These are phyloP conservation scores for Pyrrhoderma lamaoense DNA, from an alignment of 1,284 basidiomycete species.

Conservation along the genomic window DNA sequence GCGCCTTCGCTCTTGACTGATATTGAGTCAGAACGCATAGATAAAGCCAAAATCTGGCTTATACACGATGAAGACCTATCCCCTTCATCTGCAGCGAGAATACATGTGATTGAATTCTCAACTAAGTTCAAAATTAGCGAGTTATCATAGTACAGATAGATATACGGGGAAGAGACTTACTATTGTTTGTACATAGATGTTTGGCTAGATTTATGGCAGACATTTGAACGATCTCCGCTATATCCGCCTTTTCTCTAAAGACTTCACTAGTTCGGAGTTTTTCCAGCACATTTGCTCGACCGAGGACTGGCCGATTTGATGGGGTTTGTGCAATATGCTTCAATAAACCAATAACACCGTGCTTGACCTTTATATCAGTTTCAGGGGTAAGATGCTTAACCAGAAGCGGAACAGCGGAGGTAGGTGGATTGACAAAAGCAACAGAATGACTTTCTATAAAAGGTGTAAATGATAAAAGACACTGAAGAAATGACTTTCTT, in stretches of 20 bases:
- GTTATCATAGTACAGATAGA: constrained; percentile 4
- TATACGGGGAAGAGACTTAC: constrained; percentile 39
- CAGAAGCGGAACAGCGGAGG: constrained; percentile 40
- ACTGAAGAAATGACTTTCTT: constrained; percentile 21
- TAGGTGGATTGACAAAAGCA: constrained; percentile 46
- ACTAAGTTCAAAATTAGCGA: constrained; percentile 35
- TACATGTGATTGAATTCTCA: constrained; percentile 53
- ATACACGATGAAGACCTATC: constrained; percentile 40
- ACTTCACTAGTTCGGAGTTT: constrained; percentile 58
- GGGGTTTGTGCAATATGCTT: constrained; percentile 78
- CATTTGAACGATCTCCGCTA: constrained; percentile 81
- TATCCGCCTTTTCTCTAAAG: constrained; percentile 66
- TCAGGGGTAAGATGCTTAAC: constrained; percentile 31
- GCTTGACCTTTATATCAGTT: constrained; percentile 74
- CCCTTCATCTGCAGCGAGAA: constrained; percentile 35
- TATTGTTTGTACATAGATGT: constrained; percentile 72
- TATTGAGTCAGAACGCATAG: constrained; percentile 73
- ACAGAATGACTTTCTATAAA: constrained; percentile 55
- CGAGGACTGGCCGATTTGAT: constrained; percentile 53
- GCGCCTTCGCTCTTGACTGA: constrained; percentile 86
- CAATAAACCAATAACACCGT: constrained; percentile 75
- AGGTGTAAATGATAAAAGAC: not conserved
- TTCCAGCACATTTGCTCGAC: constrained; percentile 57
- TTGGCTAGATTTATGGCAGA: constrained; percentile 85
- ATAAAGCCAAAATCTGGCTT: constrained; percentile 65